Conservation (phyloP, 768 basidiomycete species). For the Leccinum arenicola region DNA sequence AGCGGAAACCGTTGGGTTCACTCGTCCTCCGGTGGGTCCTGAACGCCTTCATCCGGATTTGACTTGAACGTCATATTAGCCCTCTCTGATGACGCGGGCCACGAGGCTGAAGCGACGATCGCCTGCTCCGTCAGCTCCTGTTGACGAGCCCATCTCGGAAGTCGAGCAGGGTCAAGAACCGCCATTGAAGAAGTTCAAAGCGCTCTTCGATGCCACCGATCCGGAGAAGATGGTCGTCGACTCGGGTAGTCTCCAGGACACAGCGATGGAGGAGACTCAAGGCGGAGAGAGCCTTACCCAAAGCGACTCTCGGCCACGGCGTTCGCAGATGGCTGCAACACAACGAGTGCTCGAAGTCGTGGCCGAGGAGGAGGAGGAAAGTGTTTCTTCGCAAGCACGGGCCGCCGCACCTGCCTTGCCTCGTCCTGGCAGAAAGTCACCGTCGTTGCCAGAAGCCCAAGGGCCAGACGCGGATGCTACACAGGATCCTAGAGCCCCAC, state of each 20-base stretch:
- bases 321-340: slow-evolving; percentile 1
- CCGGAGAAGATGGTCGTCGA: slow-evolving; percentile 41
- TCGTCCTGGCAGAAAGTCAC: slow-evolving; percentile 1
- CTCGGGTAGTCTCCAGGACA: slow-evolving; percentile 10
- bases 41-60: neutral
- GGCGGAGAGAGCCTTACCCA: slow-evolving; percentile 27
- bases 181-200: slow-evolving; percentile 66
- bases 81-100: slow-evolving; percentile 39
- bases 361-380: slow-evolving; percentile 59
- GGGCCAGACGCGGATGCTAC: neutral
- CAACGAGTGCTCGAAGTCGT: slow-evolving; percentile 32
- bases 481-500: slow-evolving; percentile 28
- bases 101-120: slow-evolving; percentile 55
- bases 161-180: slow-evolving; percentile 39
- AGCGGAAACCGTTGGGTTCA: slow-evolving; percentile 11
- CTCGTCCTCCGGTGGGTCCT: slow-evolving; percentile 26
- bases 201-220: slow-evolving; percentile 64
- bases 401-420: neutral
- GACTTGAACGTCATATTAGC: slow-evolving; percentile 25
- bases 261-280: slow-evolving; percentile 12
- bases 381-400: slow-evolving; percentile 10
- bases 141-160: slow-evolving; percentile 15
- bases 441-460: slow-evolving; percentile 1
- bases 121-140: slow-evolving; percentile 30
- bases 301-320: slow-evolving; percentile 18